A percentile compares a stretch with the other conserved stretches of the same genome.
phyloP scores from a whole-genome alignment of 2,329 filamentous ascomycete genomes.

The Talaromyces islandicus region DNA sequence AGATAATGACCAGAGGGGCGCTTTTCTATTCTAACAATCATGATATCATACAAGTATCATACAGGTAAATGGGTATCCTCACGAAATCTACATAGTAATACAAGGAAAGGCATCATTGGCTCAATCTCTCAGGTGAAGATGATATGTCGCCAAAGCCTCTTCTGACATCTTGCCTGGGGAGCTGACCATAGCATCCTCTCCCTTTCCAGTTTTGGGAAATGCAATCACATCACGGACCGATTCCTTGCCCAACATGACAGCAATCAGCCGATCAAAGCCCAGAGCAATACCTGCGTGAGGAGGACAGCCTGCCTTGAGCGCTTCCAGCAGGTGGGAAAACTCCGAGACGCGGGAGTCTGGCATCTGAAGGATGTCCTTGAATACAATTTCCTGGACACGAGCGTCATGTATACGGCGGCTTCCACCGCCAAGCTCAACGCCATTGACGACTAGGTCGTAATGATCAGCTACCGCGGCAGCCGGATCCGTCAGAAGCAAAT shows the following conservation, averaged over 20 bases:
- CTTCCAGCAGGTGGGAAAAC: slow-evolving; percentile 79
- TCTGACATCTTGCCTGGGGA: slow-evolving; percentile 65
- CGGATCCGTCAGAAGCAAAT: slow-evolving; percentile 66
- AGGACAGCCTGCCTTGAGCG: slow-evolving; percentile 78
- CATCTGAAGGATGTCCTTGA: slow-evolving; percentile 80
- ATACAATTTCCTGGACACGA: slow-evolving; percentile 74
- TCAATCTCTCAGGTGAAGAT: slow-evolving; percentile 38
- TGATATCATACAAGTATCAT: neutral
- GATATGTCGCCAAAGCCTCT: slow-evolving; percentile 55
- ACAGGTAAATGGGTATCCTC: slow-evolving; percentile 2
- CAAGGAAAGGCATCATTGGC: neutral
- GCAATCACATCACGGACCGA: slow-evolving; percentile 91
- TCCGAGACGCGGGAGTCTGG: slow-evolving; percentile 63
- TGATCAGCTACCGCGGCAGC: slow-evolving; percentile 72
- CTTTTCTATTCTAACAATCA: neutral
- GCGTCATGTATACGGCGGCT: slow-evolving; percentile 87
- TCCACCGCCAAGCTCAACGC: slow-evolving; percentile 87
- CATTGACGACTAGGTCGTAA: slow-evolving; percentile 94
- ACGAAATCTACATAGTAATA: neutral
- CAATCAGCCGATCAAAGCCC: slow-evolving; percentile 81
- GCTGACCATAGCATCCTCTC: slow-evolving; percentile 76
- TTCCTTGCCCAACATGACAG: slow-evolving; percentile 68
- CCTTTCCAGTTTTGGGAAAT: slow-evolving; percentile 89
- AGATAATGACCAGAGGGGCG: neutral
- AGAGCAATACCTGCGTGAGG: slow-evolving; percentile 92